Conservation (phyloP, 139 green algal species). For the Nannochloris sp. region DNA sequence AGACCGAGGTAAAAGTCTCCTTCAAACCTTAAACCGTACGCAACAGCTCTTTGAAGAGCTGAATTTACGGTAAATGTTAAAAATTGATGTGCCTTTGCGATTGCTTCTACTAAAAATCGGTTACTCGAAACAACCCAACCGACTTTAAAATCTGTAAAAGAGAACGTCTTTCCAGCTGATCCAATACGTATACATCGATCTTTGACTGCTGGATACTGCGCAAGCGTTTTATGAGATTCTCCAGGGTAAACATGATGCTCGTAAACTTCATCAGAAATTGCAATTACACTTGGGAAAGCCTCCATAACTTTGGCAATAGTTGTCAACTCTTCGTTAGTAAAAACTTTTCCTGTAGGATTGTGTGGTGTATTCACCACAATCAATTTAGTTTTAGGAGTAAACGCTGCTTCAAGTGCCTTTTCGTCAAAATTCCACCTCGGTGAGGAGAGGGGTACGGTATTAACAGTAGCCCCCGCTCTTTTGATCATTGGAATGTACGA, state of each 20-base stretch:
- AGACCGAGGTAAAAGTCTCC: slow-evolving; percentile 52
- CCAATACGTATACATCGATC: slow-evolving; percentile 58
- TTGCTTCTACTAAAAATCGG: slow-evolving; percentile 43
- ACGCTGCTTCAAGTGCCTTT: slow-evolving; percentile 30
- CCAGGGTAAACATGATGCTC: slow-evolving; percentile 3
- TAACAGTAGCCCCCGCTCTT: slow-evolving; percentile 29
- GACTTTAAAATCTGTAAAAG: slow-evolving; percentile 81
- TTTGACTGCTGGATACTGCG: slow-evolving; percentile 57
- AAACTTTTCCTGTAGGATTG: slow-evolving; percentile 76
- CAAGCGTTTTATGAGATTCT: slow-evolving; percentile 49
- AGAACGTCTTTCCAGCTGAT: slow-evolving; percentile 79
- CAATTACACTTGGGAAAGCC: too few species aligned
- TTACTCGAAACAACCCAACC: slow-evolving; percentile 72
- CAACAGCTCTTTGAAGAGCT: slow-evolving; percentile 62
- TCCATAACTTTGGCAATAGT: slow-evolving; percentile 59
- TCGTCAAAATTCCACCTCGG: slow-evolving; percentile 37
- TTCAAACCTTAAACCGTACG: slow-evolving; percentile 58
- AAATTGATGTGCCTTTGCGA: slow-evolving; percentile 78
- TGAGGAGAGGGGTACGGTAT: slow-evolving; percentile 27
- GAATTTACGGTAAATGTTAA: slow-evolving; percentile 70
- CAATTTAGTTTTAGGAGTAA: slow-evolving; percentile 47
- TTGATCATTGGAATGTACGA: slow-evolving; percentile 42
- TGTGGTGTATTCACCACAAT: slow-evolving; percentile 78
- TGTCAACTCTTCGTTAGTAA: slow-evolving; percentile 55
- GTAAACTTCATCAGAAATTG: slow-evolving; percentile 59